Base-by-base conservation (phyloP, 2,329 filamentous ascomycete species). In the Macroventuria anomochaeta region DNA sequence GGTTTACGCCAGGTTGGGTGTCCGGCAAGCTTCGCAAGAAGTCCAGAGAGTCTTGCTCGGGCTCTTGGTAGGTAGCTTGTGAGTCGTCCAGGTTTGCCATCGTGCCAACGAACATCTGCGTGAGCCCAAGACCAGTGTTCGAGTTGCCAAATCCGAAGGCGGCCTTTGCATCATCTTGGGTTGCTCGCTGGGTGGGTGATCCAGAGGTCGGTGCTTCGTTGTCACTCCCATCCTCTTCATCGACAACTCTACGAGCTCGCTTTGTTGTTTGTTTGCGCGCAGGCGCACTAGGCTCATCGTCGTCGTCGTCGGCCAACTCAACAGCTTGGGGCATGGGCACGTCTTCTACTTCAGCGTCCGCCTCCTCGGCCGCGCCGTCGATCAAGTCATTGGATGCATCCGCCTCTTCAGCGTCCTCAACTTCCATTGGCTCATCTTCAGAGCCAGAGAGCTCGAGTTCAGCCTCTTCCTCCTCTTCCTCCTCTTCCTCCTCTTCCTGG, bases 31-130 rank as follows among this genome's bases (percentile, higher is more conserved):
- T 73, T 51, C 78, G 76, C 11, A 83, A 72, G 36, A 84, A 80
- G 17, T 77, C 76, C 8, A 83, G 61, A 8, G 82, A 83, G 57
- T 83, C 80, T 57, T 79, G 74, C 54, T 81, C 75, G 46, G 65
- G 41, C 57, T 76, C 65, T 69, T 64, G 20, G 57, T 28, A 25
- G 36, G 61, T 51, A 41, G 63, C 70, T 13, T 74, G 71, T 79
- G 65, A 60, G 7, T 66, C 73, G 41, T 81, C 76, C 54, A 80
- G 79, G 31, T 84, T 86, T 40, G 90, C 91, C 85, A 97, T 89
- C 1, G 92, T 96, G 11, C 91, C 91, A 5, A 89, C 90, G 70
- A 96, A 97, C 58, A 95, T 93, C 66, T 96, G 93, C 0, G 91
- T 96, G 37, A 96, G 81, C 8, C 91, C 89, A 34, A 96, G 72